phyloP scores from a whole-genome alignment of 305 asterid species.

The Fraxinus dipetala region DNA sequence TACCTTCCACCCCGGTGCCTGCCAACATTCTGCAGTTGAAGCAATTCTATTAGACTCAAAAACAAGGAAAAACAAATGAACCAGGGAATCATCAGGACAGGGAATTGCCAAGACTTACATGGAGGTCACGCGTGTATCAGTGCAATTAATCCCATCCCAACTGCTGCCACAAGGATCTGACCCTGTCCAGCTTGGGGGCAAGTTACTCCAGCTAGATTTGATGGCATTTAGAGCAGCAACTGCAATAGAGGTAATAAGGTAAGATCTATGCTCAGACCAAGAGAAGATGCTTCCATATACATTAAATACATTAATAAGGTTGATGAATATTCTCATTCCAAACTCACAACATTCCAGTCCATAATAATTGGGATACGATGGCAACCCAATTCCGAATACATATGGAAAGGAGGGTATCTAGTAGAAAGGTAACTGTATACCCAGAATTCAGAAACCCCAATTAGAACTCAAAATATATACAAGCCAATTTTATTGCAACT shows the following conservation, averaged over 20 bases:
- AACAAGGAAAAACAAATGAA: slow-evolving; percentile 2
- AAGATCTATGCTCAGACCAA: not conserved
- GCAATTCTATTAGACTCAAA: slow-evolving; percentile 2
- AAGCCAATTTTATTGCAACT: not conserved
- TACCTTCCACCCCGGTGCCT: slow-evolving; percentile 59
- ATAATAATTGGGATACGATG: not conserved
- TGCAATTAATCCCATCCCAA: slow-evolving; percentile 78
- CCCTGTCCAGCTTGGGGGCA: slow-evolving; percentile 79
- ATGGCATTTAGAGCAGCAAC: slow-evolving; percentile 63
- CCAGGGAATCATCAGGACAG: slow-evolving; percentile 7
- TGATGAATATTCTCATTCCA: not conserved
- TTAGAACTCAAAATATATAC: not conserved
- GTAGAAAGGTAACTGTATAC: not conserved
- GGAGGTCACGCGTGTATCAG: slow-evolving; percentile 51
- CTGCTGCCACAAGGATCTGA: slow-evolving; percentile 69
- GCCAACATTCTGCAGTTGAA: slow-evolving; percentile 52
- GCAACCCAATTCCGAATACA: not conserved
- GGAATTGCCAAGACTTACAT: slow-evolving; percentile 43
- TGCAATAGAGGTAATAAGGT: slow-evolving; percentile 29
- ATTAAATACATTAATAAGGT: not conserved
- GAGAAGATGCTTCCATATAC: not conserved
- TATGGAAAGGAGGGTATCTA: not conserved
- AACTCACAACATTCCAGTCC: not conserved
- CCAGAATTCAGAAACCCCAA: not conserved
- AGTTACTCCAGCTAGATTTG: slow-evolving; percentile 66